Percentiles rank a stretch among this genome's conserved stretches.
Evolutionary conservation across 768 basidiomycete species (phyloP).

Genomic region (Clathrus columnatus): DNA sequence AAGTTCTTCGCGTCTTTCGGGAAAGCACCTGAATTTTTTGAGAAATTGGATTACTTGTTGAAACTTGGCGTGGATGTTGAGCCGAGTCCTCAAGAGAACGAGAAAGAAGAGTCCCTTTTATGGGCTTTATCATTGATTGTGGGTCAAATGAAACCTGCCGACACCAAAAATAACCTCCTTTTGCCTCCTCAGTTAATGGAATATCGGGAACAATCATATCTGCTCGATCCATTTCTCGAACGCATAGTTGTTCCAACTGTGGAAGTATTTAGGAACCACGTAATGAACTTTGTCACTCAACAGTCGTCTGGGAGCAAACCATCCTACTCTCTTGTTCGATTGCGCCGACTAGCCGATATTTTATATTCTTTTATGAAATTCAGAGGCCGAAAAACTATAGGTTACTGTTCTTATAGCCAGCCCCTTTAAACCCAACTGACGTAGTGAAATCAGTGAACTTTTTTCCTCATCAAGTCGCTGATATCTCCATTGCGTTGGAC

Average conservation of each 20-base stretch:
- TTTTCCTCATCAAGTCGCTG: constrained; percentile 86
- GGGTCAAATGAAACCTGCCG: constrained; percentile 21
- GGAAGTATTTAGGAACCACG: constrained; percentile 47
- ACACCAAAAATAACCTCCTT: background rate
- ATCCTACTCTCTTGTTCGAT: constrained; percentile 28
- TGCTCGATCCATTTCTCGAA: constrained; percentile 86
- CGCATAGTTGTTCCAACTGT: constrained; percentile 69
- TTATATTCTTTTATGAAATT: constrained; percentile 81
- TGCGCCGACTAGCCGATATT: constrained; percentile 47
- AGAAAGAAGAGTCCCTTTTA: constrained; percentile 32
- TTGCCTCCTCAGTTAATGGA: constrained; percentile 53
- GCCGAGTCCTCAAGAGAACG: constrained; percentile 35
- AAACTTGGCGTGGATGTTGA: constrained; percentile 35
- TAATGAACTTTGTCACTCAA: constrained; percentile 31
- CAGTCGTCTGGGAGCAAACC: constrained; percentile 10
- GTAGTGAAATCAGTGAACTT: constrained; percentile 55
- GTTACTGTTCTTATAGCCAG: constrained; percentile 38
- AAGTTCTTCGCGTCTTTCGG: constrained; percentile 51
- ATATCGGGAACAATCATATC: constrained; percentile 89
- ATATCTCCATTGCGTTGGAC: constrained; percentile 65
- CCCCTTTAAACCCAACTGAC: background rate
- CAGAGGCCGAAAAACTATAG: constrained; percentile 84
- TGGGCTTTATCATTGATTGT: constrained; percentile 44
- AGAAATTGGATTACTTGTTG: constrained; percentile 44
- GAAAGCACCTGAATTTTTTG: constrained; percentile 49